Evolutionary conservation across 345 rosid genomes (phyloP), one percentile per base, ranked within the genome.

Genomic region (Erodium maritimum): DNA sequence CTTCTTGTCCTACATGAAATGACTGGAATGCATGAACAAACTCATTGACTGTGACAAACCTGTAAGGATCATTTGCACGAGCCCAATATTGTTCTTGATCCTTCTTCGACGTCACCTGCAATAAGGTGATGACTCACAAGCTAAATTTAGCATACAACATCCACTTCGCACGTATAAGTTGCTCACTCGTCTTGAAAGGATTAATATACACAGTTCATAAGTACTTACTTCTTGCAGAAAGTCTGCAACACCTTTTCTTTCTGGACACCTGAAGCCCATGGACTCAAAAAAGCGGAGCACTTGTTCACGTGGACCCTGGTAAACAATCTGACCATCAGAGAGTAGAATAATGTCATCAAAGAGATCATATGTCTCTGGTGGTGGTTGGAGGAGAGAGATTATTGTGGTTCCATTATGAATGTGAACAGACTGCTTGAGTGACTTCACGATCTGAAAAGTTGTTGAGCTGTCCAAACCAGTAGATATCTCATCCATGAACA

Each of bases 371-470:
- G 90, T 77, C 77, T 88, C 96, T 0, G 96, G 88, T 3, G 96
- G 88, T 3, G 96, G 96, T 75, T 88, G 96, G 17, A 88, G 82
- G 52, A 88, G 90, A 5, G 94, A 81, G 16, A 88, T 80, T 24
- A 73, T 69, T 75, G 80, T 79, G 5, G 96, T 88, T 59, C 73
- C 78, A 65, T 83, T 79, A 22, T 77, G 64, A 19, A 82, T 77
- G 64, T 85, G 90, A 71, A 78, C 83, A 62, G 80, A 56, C 51
- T 88, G 96, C 73, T 72, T 88, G 76, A 85, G 68, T 69, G 72
- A 81, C 69, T 80, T 88, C 71, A 84, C 80, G 50, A 88, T 85
- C 55, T 75, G 86, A 65, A 68, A 85, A 23, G 96, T 63, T 11
- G 67, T 63, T 37, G 67, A 63, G 37, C 67, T 63, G 42, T 63